Conservation (phyloP, 2,329 filamentous ascomycete genomes). For the Tolypocladium pustulatum region DNA sequence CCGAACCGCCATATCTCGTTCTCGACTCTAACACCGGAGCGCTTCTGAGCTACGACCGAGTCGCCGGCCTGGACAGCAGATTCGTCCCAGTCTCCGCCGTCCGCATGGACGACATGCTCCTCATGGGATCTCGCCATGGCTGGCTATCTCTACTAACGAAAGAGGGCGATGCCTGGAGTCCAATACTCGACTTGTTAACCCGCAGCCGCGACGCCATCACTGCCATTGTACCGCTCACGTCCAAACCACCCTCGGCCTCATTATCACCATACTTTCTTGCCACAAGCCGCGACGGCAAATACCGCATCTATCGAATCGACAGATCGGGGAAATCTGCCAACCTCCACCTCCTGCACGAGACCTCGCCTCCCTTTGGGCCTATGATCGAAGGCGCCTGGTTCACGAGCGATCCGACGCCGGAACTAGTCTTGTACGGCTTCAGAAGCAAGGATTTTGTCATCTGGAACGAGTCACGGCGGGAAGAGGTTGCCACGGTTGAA, state of each 20-base stretch:
- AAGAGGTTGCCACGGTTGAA: slow-evolving; percentile 60
- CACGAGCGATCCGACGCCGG: slow-evolving; percentile 21
- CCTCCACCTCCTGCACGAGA: slow-evolving; percentile 52
- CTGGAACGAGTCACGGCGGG: slow-evolving; percentile 64
- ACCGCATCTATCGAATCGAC: slow-evolving; percentile 48
- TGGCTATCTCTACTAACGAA: slow-evolving; percentile 26
- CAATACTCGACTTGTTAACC: slow-evolving; percentile 24
- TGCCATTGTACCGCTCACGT: slow-evolving; percentile 41
- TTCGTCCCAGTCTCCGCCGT: slow-evolving; percentile 40
- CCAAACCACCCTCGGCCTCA: slow-evolving; percentile 6
- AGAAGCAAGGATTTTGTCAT: slow-evolving; percentile 68
- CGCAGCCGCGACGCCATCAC: slow-evolving; percentile 57
- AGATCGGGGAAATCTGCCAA: slow-evolving; percentile 8
- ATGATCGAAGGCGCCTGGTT: slow-evolving; percentile 68
- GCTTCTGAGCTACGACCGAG: slow-evolving; percentile 15
- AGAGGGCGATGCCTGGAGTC: slow-evolving; percentile 14
- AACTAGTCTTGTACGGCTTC: slow-evolving; percentile 73
- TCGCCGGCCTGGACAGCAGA: slow-evolving; percentile 31
- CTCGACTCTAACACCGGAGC: slow-evolving; percentile 21
- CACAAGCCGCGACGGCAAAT: slow-evolving; percentile 67
- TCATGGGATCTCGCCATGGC: slow-evolving; percentile 46
- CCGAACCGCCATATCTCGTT: slow-evolving; percentile 31
- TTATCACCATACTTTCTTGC: slow-evolving; percentile 47
- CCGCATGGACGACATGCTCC: slow-evolving; percentile 27
- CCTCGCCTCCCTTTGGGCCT: slow-evolving; percentile 59